These are phyloP conservation scores for Septoria petroselini DNA, from an alignment of 2,329 filamentous ascomycete species.

Conservation along the genomic window DNA sequence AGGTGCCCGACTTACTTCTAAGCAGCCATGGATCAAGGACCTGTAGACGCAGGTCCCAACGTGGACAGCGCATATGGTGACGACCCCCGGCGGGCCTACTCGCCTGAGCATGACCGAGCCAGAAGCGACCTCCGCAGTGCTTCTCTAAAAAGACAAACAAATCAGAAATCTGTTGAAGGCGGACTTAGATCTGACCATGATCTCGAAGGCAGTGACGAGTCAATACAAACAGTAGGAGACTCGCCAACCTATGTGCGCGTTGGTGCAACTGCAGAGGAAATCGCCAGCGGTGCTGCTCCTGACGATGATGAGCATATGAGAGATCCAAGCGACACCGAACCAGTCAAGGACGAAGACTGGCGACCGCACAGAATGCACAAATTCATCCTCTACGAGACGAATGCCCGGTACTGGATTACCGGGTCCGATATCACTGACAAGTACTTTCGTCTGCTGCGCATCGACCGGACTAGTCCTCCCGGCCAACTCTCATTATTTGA, in stretches of 20 bases:
- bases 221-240: slow-evolving; percentile 21
- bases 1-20: slow-evolving; percentile 3
- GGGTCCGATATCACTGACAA: slow-evolving; percentile 87
- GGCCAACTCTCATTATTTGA: slow-evolving; percentile 81
- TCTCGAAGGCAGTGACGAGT: slow-evolving; percentile 15
- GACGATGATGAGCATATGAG: slow-evolving; percentile 29
- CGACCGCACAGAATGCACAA: slow-evolving; percentile 69
- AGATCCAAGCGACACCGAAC: slow-evolving; percentile 11
- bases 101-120: slow-evolving; percentile 20
- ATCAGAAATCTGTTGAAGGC: slow-evolving; percentile 7
- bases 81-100: slow-evolving; percentile 16
- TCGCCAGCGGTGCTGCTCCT: slow-evolving; percentile 24
- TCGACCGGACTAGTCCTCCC: slow-evolving; percentile 80
- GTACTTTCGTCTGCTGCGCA: slow-evolving; percentile 87
- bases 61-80: slow-evolving; percentile 29
- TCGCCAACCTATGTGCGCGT: slow-evolving; percentile 29
- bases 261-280: slow-evolving; percentile 32
- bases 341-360: slow-evolving; percentile 21
- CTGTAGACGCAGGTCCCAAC: slow-evolving; percentile 33
- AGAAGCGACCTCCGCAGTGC: slow-evolving; percentile 9
- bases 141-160: slow-evolving; percentile 8
- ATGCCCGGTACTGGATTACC: slow-evolving; percentile 88
- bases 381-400: slow-evolving; percentile 96
- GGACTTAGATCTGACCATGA: neutral
- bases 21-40: slow-evolving; percentile 32